Base-by-base conservation (phyloP, 495 filamentous ascomycete genomes). In the Penicillium argentinense region DNA sequence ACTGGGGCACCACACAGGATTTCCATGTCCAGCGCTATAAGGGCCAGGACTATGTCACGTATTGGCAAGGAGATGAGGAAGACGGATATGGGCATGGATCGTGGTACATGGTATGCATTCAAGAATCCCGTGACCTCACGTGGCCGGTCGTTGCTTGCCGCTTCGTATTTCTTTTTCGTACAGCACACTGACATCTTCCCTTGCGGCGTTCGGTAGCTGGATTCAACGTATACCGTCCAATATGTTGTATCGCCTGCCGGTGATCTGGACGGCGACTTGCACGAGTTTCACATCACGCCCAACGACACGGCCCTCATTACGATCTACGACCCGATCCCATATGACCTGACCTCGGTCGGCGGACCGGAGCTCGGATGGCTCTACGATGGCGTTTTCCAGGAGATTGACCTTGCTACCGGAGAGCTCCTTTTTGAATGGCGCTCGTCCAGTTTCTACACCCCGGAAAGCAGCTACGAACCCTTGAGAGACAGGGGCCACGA, bases 31-130 rank as follows among this genome's bases (percentile, higher is more conserved):
- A 74, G 24, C 59, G 55, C 9, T 79, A 74, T 23, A 68, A 61
- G 41, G 72, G 63, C 25, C 49, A 71, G 38, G 64, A 72, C 9
- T 78, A 73, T 48, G 29, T 82, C 36, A 77, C 77, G 3, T 81
- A 75, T 42, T 82, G 78, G 79, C 68, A 76, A 34, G 77, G 78
- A 6, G 61, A 73, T 24, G 69, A 74, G 47, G 61, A 74, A 26
- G 71, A 70, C 18, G 74, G 70, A 23, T 58, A 77, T 50, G 75
- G 76, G 2, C 63, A 60, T 40, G 78, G 78, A 6, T 66, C 67
- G 32, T 77, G 76, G 53, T 77, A 76, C 29, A 79, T 80, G 76
- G 75, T 78, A 60, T 19, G 69, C 36, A 16, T 3, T 14, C 8
- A 33, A 18, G 6, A n/a, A n/a, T n/a, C n/a, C n/a, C n/a, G n/a